Evolutionary conservation across 148 eudicot genomes (phyloP), one percentile per base, ranked within the genome.

Genomic region (Cornus kousa): DNA sequence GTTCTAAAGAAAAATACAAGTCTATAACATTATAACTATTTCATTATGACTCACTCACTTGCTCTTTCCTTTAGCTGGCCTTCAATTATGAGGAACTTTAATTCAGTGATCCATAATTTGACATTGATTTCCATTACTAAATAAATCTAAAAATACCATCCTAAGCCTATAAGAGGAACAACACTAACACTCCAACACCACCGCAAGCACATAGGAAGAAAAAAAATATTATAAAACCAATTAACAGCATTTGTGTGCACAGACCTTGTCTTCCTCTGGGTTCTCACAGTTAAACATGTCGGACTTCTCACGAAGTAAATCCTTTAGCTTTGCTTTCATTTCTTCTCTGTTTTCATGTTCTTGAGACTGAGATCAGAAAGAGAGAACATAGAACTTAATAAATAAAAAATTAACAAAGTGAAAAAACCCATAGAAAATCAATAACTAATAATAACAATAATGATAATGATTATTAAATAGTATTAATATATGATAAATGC

Each of bases 181-280:
- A 4, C 11, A 62, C 8, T 62, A 62, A 12, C 19, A 57, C 5
- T 16, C 33, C 0, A 19, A 39, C 23, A 24, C 0, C 53, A 77
- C 33, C 74, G 31, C 20, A 74, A 57, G 40, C 43, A 68, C 23
- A 28, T 24, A 60, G 23, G 43, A 24, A 20, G 12, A 40, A 59
- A 22, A 62, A 14, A 16, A 53, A 0, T 16, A 11, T 40, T 43
- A 80, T 22, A 22, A 59, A 57, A 31, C 32, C 60, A 74, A 1
- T 55, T 31, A 28, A 59, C 22, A 75, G 48, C 78, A 71, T 71
- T 68, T 39, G 28, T 14, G 16, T 22, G 78, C 33, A 78, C 73
- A 77, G 78, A 96, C 99, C 98, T 94, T 96, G 85, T 96, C 99
- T 74, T 91, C 97, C 83, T 94, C 97, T 2, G 83, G 86, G 70